Percentiles rank a stretch among this genome's conserved stretches.
Evolutionary conservation across 176 grass and related monocot genomes (phyloP).

Genomic region (Bolboschoenus planiculmis): DNA sequence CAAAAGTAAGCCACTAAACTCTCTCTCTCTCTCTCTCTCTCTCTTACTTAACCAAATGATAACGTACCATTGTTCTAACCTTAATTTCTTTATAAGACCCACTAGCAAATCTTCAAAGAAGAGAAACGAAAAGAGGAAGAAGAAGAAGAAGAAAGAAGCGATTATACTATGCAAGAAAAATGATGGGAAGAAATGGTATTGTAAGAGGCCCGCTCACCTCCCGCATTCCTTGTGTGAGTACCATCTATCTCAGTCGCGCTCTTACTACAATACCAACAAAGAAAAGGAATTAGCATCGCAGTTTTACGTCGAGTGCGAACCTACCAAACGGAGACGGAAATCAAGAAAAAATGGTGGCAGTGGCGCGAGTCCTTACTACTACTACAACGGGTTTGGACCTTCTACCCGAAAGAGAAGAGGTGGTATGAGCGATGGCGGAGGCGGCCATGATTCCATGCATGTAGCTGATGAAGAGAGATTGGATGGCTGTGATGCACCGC

Average conservation of each 20-base stretch:
- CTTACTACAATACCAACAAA: constrained; percentile 13
- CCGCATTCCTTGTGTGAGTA: constrained; percentile 14
- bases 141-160: constrained; percentile 1
- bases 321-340: neutral
- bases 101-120: constrained; percentile 4
- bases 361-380: neutral
- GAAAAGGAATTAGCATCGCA: neutral
- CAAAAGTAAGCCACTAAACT: constrained; percentile 18
- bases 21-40: neutral
- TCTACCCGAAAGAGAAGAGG: neutral
- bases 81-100: constrained; percentile 9
- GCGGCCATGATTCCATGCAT: neutral
- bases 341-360: neutral
- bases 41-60: constrained; percentile 1
- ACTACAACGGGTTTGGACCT: constrained; percentile 23
- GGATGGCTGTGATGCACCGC: neutral
- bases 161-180: constrained; percentile 21
- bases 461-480: neutral
- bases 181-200: constrained; percentile 23
- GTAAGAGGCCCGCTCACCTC: constrained; percentile 11
- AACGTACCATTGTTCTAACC: neutral
- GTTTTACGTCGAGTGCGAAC: neutral
- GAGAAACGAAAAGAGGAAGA: neutral
- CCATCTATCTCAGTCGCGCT: constrained; percentile 14
- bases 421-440: neutral